These are phyloP conservation scores for Arthrinium puccinioides DNA, from an alignment of 2,329 filamentous ascomycete species.

Conservation along the genomic window DNA sequence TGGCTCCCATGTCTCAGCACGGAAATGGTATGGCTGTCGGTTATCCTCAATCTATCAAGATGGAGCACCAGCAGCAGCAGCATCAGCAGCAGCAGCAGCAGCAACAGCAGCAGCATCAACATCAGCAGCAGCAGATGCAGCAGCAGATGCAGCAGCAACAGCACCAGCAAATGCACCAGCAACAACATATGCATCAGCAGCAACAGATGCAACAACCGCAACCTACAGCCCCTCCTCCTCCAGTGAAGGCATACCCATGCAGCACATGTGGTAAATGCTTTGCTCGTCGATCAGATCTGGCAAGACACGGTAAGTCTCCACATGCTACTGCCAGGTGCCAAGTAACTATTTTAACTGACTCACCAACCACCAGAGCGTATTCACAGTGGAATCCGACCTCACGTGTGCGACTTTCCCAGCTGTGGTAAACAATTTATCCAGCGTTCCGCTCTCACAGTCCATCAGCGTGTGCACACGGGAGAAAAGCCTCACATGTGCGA, in stretches of 20 bases:
- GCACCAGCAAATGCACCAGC: too few species aligned
- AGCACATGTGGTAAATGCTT: constrained; percentile 87
- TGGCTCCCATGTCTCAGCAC: constrained; percentile 31
- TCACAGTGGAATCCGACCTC: constrained; percentile 83
- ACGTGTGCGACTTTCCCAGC: constrained; percentile 80
- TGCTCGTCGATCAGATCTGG: constrained; percentile 86
- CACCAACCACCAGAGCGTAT: constrained; percentile 95
- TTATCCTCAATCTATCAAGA: constrained; percentile 30
- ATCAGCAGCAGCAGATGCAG: too few species aligned
- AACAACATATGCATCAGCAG: too few species aligned
- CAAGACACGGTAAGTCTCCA: constrained; percentile 73
- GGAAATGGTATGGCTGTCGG: constrained; percentile 25
- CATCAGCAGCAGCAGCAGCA: background rate
- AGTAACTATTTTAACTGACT: too few species aligned
- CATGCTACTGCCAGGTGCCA: too few species aligned
- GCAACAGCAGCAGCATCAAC: too few species aligned
- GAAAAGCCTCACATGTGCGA: constrained; percentile 99
- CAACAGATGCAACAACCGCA: too few species aligned
- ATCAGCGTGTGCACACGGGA: constrained; percentile 90
- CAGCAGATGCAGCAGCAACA: too few species aligned
- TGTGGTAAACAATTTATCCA: constrained; percentile 98
- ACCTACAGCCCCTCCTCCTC: constrained; percentile 23
- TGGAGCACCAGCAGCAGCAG: constrained; percentile 25
- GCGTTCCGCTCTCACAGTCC: constrained; percentile 88
- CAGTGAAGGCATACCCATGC: constrained; percentile 73